Percentiles rank a stretch among this genome's conserved stretches.
Conservation (phyloP, 1,139 yeast species). For the Taphrina pruni region DNA sequence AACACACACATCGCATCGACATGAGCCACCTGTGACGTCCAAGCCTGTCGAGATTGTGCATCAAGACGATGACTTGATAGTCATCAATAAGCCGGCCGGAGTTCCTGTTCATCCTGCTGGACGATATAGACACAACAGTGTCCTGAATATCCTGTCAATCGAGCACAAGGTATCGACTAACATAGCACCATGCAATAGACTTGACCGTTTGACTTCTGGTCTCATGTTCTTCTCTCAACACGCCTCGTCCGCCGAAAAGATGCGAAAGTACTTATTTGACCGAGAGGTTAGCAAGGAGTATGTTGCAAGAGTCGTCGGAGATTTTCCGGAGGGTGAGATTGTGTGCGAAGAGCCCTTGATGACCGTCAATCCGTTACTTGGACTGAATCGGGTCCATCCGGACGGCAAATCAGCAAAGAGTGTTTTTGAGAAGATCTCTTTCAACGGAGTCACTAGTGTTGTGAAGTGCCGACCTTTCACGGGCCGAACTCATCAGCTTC, state of each 20-base stretch:
- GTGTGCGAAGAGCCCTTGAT: constrained; percentile 70
- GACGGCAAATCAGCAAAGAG: constrained; percentile 67
- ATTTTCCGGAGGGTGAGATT: constrained; percentile 67
- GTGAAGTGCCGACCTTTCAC: constrained; percentile 86
- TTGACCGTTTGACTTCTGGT: constrained; percentile 92
- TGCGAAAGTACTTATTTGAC: constrained; percentile 76
- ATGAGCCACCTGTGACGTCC: constrained; percentile 87
- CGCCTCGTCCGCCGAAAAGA: constrained; percentile 75
- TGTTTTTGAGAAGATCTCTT: constrained; percentile 63
- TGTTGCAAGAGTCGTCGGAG: constrained; percentile 84
- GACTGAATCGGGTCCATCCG: constrained; percentile 71
- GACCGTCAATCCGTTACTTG: constrained; percentile 78
- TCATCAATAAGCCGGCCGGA: constrained; percentile 92
- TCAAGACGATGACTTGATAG: constrained; percentile 79
- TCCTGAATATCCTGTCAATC: constrained; percentile 78
- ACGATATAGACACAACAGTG: constrained; percentile 81
- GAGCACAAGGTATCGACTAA: constrained; percentile 53
- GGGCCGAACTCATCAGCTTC: constrained; percentile 92
- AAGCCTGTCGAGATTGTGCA: constrained; percentile 72
- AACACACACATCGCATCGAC: constrained; percentile 81
- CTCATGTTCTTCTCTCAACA: constrained; percentile 89
- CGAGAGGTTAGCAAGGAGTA: constrained; percentile 81
- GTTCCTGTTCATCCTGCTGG: constrained; percentile 98
- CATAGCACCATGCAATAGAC: constrained; percentile 70
- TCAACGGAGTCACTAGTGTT: constrained; percentile 67